Percentiles rank a stretch among this genome's conserved stretches.
phyloP scores from a whole-genome alignment of 805 yeast genomes.

The Pichia eremophila region DNA sequence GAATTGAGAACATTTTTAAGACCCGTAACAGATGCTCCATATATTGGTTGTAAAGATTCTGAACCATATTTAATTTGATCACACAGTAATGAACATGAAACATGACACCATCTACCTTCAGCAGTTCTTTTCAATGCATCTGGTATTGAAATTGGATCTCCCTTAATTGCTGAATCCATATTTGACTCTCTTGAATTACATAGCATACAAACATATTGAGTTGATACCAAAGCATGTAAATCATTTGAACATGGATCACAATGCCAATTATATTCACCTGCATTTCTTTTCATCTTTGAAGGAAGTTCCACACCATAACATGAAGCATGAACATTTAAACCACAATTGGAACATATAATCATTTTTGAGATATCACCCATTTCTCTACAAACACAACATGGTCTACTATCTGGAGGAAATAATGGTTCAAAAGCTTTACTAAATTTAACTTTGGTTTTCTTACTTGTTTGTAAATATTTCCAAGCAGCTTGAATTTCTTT shows the following conservation, averaged over 20 bases:
- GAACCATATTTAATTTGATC: conserved; percentile 36
- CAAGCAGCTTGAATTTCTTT: conserved; percentile 15
- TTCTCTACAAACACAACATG: conserved; percentile 53
- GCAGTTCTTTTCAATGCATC: conserved; percentile 64
- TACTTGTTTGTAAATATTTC: conserved; percentile 13
- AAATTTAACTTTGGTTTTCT: conserved; percentile 8
- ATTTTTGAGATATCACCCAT: conserved; percentile 27
- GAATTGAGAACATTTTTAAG: conserved; percentile 21
- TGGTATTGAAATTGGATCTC: conserved; percentile 34
- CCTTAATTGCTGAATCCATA: conserved; percentile 35
- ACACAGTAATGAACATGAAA: conserved; percentile 56
- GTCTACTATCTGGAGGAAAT: conserved; percentile 22
- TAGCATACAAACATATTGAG: conserved; percentile 54
- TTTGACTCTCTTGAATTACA: conserved; percentile 50
- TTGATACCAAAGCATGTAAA: conserved; percentile 46
- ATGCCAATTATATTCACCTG: conserved; percentile 44
- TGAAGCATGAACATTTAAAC: conserved; percentile 54
- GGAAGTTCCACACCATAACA: conserved; percentile 50
- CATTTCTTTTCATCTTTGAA: conserved; percentile 5
- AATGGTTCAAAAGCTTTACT: conserved; percentile 11
- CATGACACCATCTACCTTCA: conserved; percentile 70
- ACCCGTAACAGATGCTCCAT: conserved; percentile 28
- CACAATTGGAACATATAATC: conserved; percentile 56
- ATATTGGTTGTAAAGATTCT: conserved; percentile 36
- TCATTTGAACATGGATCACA: conserved; percentile 78